Percentiles rank a stretch among this genome's conserved stretches.
These are phyloP conservation scores for Penicillium polonicum DNA, from an alignment of 2,329 filamentous ascomycete genomes.

Conservation along the genomic window DNA sequence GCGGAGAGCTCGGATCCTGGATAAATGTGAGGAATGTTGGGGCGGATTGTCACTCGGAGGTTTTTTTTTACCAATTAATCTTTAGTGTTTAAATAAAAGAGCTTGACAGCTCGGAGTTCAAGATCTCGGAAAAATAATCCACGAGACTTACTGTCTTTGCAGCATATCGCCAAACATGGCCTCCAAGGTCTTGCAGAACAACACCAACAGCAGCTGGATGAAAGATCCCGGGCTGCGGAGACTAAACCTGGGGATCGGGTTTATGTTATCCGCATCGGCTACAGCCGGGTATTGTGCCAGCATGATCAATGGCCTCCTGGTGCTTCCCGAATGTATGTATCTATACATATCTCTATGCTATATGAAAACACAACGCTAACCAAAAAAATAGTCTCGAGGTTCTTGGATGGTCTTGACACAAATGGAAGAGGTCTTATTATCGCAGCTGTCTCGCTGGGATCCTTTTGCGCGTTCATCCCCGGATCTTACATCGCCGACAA, in stretches of 20 bases:
- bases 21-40: conserved; percentile 5
- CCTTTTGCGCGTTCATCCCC: conserved; percentile 25
- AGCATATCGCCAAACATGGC: conserved; percentile 4
- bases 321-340: conserved; percentile 24
- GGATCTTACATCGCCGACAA: conserved; percentile 39
- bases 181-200: conserved; percentile 10
- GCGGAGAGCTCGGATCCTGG: conserved; percentile 3
- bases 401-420: conserved; percentile 16
- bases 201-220: conserved; percentile 11
- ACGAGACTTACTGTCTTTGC: neutral
- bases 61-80: conserved; percentile 7
- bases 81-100: conserved; percentile 11
- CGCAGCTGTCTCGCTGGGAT: conserved; percentile 24
- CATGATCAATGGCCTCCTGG: conserved; percentile 26
- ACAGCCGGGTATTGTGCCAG: conserved; percentile 27
- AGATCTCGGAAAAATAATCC: neutral
- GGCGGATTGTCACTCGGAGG: conserved; percentile 6
- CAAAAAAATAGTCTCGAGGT: conserved; percentile 13
- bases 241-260: conserved; percentile 23
- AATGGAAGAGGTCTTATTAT: conserved; percentile 22
- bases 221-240: conserved; percentile 18
- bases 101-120: conserved; percentile 7
- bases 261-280: conserved; percentile 27
- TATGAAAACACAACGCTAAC: conserved; percentile 1
- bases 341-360: neutral